phyloP scores from a whole-genome alignment of 345 rosid genomes.

The Bretschneidera sinensis region DNA sequence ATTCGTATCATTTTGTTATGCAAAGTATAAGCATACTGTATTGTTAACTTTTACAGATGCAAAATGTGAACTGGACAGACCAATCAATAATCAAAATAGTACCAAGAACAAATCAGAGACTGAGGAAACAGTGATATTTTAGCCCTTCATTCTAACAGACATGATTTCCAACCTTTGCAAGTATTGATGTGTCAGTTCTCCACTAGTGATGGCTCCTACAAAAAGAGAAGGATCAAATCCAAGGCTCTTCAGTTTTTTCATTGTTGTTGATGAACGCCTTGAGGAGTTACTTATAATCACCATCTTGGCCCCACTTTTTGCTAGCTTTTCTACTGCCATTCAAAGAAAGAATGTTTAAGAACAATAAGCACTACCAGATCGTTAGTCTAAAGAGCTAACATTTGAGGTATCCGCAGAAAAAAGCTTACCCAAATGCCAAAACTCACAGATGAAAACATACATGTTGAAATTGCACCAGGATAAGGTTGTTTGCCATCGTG shows the following conservation, averaged over 20 bases:
- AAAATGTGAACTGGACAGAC: too few relatives aligned
- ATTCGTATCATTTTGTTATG: too few relatives aligned
- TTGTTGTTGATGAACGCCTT: slow-evolving; percentile 76
- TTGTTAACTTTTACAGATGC: too few relatives aligned
- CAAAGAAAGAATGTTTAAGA: slow-evolving; percentile 15
- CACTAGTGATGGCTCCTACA: slow-evolving; percentile 86
- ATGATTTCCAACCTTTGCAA: slow-evolving; percentile 47
- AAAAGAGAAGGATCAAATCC: slow-evolving; percentile 94
- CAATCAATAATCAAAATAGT: too few relatives aligned
- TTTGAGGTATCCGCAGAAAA: background rate
- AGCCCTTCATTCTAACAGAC: background rate
- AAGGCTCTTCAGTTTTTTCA: slow-evolving; percentile 68
- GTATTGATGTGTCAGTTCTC: slow-evolving; percentile 82
- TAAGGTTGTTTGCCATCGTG: slow-evolving; percentile 91
- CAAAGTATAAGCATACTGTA: too few relatives aligned
- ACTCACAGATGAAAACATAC: slow-evolving; percentile 43
- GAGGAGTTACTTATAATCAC: slow-evolving; percentile 91
- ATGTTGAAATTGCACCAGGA: slow-evolving; percentile 80
- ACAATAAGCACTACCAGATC: background rate
- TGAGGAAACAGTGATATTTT: background rate
- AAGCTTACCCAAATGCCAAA: slow-evolving; percentile 16
- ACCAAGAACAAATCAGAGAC: too few relatives aligned
- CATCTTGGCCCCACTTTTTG: slow-evolving; percentile 68
- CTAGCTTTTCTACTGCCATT: slow-evolving; percentile 66
- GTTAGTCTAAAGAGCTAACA: background rate